phyloP scores from a whole-genome alignment of 345 rosid genomes.

The Excoecaria cochinchinensis region DNA sequence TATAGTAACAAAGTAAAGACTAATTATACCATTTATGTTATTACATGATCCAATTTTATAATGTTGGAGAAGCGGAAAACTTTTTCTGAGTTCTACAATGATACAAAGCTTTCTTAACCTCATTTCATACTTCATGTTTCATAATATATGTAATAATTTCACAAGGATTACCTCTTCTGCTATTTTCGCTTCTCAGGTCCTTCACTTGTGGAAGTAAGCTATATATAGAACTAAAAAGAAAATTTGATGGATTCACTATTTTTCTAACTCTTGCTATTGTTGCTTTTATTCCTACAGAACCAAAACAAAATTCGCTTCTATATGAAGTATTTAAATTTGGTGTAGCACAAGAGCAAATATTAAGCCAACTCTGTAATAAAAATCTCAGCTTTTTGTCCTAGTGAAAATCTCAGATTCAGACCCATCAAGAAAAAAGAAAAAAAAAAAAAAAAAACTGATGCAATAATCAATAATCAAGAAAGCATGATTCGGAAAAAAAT shows the following conservation, averaged over 20 bases:
- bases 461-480: neutral
- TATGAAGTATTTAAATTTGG: no score
- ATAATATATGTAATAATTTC: no score
- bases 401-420: neutral
- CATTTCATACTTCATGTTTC: no score
- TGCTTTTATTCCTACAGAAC: neutral
- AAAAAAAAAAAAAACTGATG: no score
- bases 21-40: neutral
- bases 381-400: neutral
- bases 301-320: neutral
- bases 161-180: neutral
- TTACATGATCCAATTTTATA: neutral
- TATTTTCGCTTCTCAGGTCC: neutral
- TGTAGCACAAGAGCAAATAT: neutral
- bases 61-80: neutral
- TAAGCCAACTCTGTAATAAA: neutral
- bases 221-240: neutral
- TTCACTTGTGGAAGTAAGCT: neutral
- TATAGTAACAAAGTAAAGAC: neutral
- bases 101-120: neutral
- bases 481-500: neutral
- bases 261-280: neutral
- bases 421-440: neutral
- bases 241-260: neutral
- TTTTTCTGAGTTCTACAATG: neutral